phyloP scores from a whole-genome alignment of 208 protist species.

The Leishmania amazonensis region DNA sequence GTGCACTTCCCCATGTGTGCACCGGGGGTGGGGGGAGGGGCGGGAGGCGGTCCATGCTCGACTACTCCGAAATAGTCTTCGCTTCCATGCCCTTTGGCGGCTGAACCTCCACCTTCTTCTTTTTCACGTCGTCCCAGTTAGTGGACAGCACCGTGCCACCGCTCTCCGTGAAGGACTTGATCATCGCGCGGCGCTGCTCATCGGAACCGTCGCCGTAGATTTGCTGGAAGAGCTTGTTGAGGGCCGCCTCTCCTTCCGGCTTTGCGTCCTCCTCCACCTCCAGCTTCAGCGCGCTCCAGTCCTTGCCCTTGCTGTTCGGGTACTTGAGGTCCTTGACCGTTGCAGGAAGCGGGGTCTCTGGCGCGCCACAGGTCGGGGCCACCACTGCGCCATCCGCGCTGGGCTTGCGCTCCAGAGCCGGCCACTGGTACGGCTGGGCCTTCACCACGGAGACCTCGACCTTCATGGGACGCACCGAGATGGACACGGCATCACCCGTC shows the following conservation, averaged over 20 bases:
- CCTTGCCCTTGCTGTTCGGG: conserved; percentile 84
- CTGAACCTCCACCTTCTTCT: conserved; percentile 74
- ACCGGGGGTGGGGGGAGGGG: not conserved
- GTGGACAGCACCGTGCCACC: conserved; percentile 96
- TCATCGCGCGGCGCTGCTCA: conserved; percentile 93
- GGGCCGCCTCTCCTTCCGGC: conserved; percentile 88
- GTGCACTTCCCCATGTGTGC: not conserved
- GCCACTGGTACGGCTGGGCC: conserved; percentile 67
- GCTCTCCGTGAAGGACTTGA: conserved; percentile 95
- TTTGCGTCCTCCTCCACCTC: conserved; percentile 88
- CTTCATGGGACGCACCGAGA: conserved; percentile 85
- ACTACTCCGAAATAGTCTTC: conserved; percentile 58
- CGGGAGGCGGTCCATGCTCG: not conserved
- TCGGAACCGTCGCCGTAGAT: conserved; percentile 93
- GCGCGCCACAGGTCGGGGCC: conserved; percentile 4
- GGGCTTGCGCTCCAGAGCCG: conserved; percentile 52
- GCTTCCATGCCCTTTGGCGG: conserved; percentile 92
- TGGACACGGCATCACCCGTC: conserved; percentile 19
- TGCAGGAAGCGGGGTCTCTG: conserved; percentile 18
- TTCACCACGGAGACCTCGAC: conserved; percentile 79
- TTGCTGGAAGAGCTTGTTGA: conserved; percentile 94
- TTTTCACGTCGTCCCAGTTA: conserved; percentile 96
- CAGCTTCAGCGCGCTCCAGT: conserved; percentile 79
- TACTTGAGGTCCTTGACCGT: conserved; percentile 63
- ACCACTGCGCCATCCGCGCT: conserved; percentile 2